Base-by-base conservation (phyloP, 352 stramenopile species). In the Paralagenidium karlingii region DNA sequence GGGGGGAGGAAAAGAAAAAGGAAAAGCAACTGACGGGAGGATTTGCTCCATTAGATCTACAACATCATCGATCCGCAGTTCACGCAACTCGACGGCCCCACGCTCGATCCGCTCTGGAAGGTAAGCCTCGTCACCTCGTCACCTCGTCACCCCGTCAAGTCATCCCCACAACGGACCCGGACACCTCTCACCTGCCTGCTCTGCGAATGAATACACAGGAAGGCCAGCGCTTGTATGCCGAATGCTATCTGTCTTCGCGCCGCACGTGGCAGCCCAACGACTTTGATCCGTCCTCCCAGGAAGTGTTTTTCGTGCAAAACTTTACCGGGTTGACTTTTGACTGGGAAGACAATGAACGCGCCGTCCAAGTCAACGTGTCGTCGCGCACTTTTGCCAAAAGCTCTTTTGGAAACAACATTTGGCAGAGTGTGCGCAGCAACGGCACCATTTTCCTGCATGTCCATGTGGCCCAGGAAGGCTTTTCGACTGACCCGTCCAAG, bases 61-160 rank as follows among this genome's bases (percentile, higher is more conserved):
- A 42, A 45, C 40, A 84, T 87, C 54, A 81, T 84, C 55, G 74
- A 79, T 31, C 74, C 74, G 34, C 55, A 51, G 5, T 87, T 84
- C 49, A 47, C 50, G 2, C 38, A 75, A 34, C 55, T 50, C 1
- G 28, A 49, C 19, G 65, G 60, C 2, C 56, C 45, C 38, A 83
- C 65, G 4, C 45, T 87, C 11, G 63, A 82, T 41, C 68, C 69
- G 21, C 46, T 84, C 9, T 87, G 74, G 73, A 45, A 53, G 15
- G 62, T 75, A 52, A n/a, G 45, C 27, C 22, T 8, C 10, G 18
- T 18, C 13, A 2, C 20, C 4, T n/a, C 1, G 3, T 26, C 19
- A 12, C n/a, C n/a, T n/a, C 30, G 30, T 36, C 7, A 3, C 8
- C 8, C 30, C 30, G 8, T 16, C 30, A 7, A 8, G 7, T 7